phyloP scores from a whole-genome alignment of 2,329 filamentous ascomycete species.

The Monilinia fructicola region DNA sequence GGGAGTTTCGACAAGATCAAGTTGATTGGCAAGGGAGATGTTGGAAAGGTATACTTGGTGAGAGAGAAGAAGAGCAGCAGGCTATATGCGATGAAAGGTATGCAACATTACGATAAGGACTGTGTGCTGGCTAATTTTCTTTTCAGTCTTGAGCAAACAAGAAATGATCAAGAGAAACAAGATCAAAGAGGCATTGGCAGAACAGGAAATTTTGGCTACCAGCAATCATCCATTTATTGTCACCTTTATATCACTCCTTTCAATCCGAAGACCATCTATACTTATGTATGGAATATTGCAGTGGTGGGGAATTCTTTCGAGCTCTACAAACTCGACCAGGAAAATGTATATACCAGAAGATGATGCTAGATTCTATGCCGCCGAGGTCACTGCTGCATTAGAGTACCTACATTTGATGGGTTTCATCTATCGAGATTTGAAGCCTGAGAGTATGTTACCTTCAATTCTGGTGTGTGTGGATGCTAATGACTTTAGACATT shows the following conservation, averaged over 20 bases:
- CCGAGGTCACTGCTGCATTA: slow-evolving; percentile 91
- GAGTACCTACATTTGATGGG: slow-evolving; percentile 99
- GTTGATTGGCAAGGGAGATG: slow-evolving; percentile 96
- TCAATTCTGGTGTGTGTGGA: slow-evolving; percentile 26
- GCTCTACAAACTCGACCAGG: slow-evolving; percentile 93
- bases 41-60: slow-evolving; percentile 97
- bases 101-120: slow-evolving; percentile 34
- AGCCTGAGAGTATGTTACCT: slow-evolving; percentile 82
- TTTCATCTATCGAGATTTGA: slow-evolving; percentile 97
- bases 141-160: slow-evolving; percentile 91
- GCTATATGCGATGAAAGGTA: slow-evolving; percentile 98
- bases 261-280: slow-evolving; percentile 98
- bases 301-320: slow-evolving; percentile 96
- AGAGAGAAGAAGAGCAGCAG: slow-evolving; percentile 96
- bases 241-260: slow-evolving; percentile 95
- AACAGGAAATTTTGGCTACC: slow-evolving; percentile 96
- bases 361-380: slow-evolving; percentile 94
- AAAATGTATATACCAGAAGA: slow-evolving; percentile 96
- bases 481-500: slow-evolving; percentile 68
- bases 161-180: slow-evolving; percentile 99
- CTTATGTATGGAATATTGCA: slow-evolving; percentile 99
- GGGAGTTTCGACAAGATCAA: slow-evolving; percentile 99
- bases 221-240: slow-evolving; percentile 99
- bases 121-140: slow-evolving; percentile 34
- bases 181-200: slow-evolving; percentile 95